These are phyloP conservation scores for Fusarium protoensiforme DNA, from an alignment of 2,329 filamentous ascomycete species.

Conservation along the genomic window DNA sequence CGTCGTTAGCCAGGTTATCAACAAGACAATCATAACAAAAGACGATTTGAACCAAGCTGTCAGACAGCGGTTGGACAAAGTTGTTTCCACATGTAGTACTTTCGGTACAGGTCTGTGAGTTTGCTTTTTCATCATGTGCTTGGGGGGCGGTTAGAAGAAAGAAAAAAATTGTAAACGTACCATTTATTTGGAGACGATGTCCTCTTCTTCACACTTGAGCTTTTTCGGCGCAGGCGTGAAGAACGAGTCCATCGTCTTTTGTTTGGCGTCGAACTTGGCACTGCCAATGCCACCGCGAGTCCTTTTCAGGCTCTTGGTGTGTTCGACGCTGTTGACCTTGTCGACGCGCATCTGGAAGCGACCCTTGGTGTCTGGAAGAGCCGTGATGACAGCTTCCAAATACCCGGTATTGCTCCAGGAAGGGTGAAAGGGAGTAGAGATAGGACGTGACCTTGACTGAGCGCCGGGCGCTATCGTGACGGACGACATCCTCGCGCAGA, in stretches of 20 bases:
- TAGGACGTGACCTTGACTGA: slow-evolving; percentile 11
- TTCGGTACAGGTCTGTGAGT: slow-evolving; percentile 91
- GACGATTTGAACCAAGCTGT: slow-evolving; percentile 49
- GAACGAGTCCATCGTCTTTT: slow-evolving; percentile 81
- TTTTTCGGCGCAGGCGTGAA: slow-evolving; percentile 63
- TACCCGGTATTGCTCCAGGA: slow-evolving; percentile 67
- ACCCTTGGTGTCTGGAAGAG: neutral
- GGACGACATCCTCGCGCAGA: slow-evolving; percentile 65
- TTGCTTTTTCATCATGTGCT: slow-evolving; percentile 74
- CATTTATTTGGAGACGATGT: slow-evolving; percentile 40
- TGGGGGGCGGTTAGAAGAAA: slow-evolving; percentile 28
- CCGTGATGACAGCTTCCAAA: slow-evolving; percentile 47
- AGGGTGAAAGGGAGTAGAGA: slow-evolving; percentile 35
- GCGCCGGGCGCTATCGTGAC: slow-evolving; percentile 30
- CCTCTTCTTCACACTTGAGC: slow-evolving; percentile 41
- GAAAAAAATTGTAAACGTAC: slow-evolving; percentile 51
- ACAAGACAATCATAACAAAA: slow-evolving; percentile 39
- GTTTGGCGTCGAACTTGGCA: slow-evolving; percentile 77
- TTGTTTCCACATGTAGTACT: slow-evolving; percentile 70
- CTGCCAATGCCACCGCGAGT: slow-evolving; percentile 87
- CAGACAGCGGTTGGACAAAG: slow-evolving; percentile 89
- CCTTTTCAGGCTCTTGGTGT: slow-evolving; percentile 80
- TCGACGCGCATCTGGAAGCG: slow-evolving; percentile 58
- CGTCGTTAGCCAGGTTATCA: slow-evolving; percentile 38
- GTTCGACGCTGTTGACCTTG: slow-evolving; percentile 75